These are phyloP conservation scores for Ustanciosporium gigantosporum DNA, from an alignment of 1,284 basidiomycete genomes.

Conservation along the genomic window DNA sequence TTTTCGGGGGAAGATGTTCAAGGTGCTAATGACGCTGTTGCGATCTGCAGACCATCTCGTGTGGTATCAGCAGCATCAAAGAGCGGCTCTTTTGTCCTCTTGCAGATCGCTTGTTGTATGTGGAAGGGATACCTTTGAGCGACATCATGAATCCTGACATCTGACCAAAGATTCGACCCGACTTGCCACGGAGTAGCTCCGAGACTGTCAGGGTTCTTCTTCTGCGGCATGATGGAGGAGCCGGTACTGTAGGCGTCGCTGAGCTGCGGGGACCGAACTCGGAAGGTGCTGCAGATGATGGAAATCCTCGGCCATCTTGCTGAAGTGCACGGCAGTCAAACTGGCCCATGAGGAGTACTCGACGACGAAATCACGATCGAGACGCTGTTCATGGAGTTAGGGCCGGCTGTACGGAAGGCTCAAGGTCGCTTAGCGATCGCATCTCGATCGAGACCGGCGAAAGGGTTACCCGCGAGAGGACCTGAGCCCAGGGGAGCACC, in stretches of 20 bases:
- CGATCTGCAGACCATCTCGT: slow-evolving; percentile 85
- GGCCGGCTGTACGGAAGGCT: slow-evolving; percentile 57
- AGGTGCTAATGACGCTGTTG: slow-evolving; percentile 88
- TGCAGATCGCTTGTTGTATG: slow-evolving; percentile 99
- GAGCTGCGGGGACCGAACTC: slow-evolving; percentile 90
- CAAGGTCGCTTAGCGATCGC: slow-evolving; percentile 57
- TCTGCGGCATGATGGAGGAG: slow-evolving; percentile 99
- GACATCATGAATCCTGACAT: slow-evolving; percentile 99
- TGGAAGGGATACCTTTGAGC: slow-evolving; percentile 92
- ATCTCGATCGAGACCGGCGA: slow-evolving; percentile 63
- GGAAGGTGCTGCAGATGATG: slow-evolving; percentile 92
- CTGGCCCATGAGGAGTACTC: slow-evolving; percentile 97
- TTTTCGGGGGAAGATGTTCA: slow-evolving; percentile 79
- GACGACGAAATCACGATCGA: slow-evolving; percentile 92
- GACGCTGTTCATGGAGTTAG: slow-evolving; percentile 69
- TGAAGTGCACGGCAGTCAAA: slow-evolving; percentile 88
- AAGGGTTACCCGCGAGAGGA: slow-evolving; percentile 94
- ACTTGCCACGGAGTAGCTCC: slow-evolving; percentile 91
- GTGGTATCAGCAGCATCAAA: slow-evolving; percentile 92
- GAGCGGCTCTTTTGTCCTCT: slow-evolving; percentile 95
- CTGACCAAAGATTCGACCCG: slow-evolving; percentile 89
- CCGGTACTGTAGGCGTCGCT: slow-evolving; percentile 98
- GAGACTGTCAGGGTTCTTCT: slow-evolving; percentile 98
- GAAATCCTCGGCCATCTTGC: slow-evolving; percentile 93
- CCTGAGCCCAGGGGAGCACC: slow-evolving; percentile 87